Base-by-base conservation (phyloP, 2,329 filamentous ascomycete genomes). In the Epichloe brachyelytri region DNA sequence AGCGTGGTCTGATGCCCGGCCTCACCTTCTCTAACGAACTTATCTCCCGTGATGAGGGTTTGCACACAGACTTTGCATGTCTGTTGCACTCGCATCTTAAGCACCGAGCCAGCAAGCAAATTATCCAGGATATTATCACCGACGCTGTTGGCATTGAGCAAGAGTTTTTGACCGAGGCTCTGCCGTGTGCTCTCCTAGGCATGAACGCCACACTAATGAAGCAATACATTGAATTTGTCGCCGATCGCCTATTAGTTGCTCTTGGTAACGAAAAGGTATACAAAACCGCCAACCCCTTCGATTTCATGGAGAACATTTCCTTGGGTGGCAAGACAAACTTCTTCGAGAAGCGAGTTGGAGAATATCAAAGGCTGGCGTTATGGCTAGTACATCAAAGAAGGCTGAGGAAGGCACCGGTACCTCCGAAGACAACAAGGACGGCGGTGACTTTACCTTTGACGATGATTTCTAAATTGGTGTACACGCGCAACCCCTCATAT, bases 241-340 rank as follows among this genome's bases (percentile, higher is more conserved):
- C 93, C 57, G 93, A 98, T 70, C 87, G 93, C 62, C 85, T 98
- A 37, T 81, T 98, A 37, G 76, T 97, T 53, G 84, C 93, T 34
- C 86, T 98, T 45, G 93, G 93, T 64, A 96, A 96, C 71, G 80
- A 86, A 62, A 97, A 96, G 79, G 78, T 86, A 63, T 98, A 95
- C 82, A 87, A 93, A 66, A 77, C 85, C 26, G 80, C 84, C 68
- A 98, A 98, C 76, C 93, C 93, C 67, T 98, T 98, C 69, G 93
- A 98, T 78, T 98, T 98, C 72, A 98, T 98, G 93, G 93, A 98
- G 80, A 96, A 95, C 74, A 98, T 98, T 71, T 97, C 93, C 20
- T 80, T 98, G 11, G 88, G 89, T 49, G 93, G 93, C 72, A 98
- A 98, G 86, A 98, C 93, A 69, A 98, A 98, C 83, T 98, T 98